Evolutionary conservation across 1,139 yeast species (phyloP).

Genomic region (Saccharomyces pastorianus): DNA sequence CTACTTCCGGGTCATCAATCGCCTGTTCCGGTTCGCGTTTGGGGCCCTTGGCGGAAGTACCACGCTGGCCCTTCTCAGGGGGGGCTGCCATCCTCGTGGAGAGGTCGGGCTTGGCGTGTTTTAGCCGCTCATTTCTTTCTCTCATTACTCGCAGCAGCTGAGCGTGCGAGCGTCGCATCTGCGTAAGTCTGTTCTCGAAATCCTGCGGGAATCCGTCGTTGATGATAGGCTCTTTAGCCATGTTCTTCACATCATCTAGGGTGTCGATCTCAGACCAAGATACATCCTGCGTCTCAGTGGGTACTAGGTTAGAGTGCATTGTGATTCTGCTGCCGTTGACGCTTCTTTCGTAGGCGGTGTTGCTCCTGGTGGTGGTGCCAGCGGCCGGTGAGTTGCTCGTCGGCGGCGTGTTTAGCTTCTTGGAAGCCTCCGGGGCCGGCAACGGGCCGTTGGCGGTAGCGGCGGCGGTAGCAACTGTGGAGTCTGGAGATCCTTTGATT

Average conservation of each 20-base stretch:
- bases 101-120: slow-evolving; percentile 3
- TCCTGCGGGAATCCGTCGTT: slow-evolving; percentile 43
- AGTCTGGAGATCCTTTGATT: neutral
- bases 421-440: neutral
- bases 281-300: slow-evolving; percentile 44
- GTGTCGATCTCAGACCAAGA: slow-evolving; percentile 87
- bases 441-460: neutral
- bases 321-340: neutral
- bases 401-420: neutral
- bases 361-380: neutral
- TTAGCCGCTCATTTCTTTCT: slow-evolving; percentile 19
- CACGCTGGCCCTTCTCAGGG: neutral
- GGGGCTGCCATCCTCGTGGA: neutral
- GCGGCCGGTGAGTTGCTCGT: neutral
- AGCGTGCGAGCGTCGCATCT: slow-evolving; percentile 54
- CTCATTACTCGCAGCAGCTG: slow-evolving; percentile 52
- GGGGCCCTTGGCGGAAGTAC: neutral
- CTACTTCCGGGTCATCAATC: neutral
- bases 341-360: neutral
- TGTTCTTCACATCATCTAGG: slow-evolving; percentile 65
- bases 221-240: slow-evolving; percentile 56
- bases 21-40: neutral
- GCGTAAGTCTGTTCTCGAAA: slow-evolving; percentile 49
- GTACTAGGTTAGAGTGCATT: neutral
- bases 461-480: neutral